These are phyloP conservation scores for Mucor sp. DNA, from an alignment of 371 early-diverging fungal species.

Conservation along the genomic window DNA sequence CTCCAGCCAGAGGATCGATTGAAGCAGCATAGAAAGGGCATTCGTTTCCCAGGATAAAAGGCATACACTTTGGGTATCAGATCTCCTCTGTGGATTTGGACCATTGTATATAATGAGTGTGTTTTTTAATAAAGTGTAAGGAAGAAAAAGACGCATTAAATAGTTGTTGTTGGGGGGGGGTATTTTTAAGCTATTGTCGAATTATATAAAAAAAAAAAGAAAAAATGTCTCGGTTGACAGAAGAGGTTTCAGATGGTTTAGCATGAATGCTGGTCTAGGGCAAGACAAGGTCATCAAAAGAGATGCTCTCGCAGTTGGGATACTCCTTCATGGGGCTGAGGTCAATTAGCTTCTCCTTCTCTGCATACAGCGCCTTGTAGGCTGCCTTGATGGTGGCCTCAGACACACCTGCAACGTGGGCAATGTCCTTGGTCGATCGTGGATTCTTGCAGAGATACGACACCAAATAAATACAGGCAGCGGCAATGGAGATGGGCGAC, in stretches of 20 bases:
- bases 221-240: not conserved
- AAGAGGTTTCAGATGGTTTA: not conserved
- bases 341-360: constrained; percentile 59
- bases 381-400: constrained; percentile 89
- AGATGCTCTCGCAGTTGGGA: constrained; percentile 40
- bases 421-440: constrained; percentile 76
- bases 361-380: constrained; percentile 68
- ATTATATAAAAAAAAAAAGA: constrained; percentile 2
- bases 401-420: constrained; percentile 82
- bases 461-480: constrained; percentile 86
- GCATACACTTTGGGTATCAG: constrained; percentile 8
- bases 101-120: constrained; percentile 22
- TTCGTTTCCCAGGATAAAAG: constrained; percentile 17
- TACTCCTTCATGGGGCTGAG: constrained; percentile 42
- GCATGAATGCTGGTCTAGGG: constrained; percentile 29
- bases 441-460: constrained; percentile 66
- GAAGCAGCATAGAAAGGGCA: constrained; percentile 32
- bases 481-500: constrained; percentile 88
- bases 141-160: too few relatives aligned
- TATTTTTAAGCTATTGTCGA: not conserved
- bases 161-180: too few relatives aligned
- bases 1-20: constrained; percentile 28
- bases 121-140: not conserved
- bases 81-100: constrained; percentile 12
- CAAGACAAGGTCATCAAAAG: constrained; percentile 45